Base-by-base conservation (phyloP, 768 basidiomycete genomes). In the Amanita fuliginea region DNA sequence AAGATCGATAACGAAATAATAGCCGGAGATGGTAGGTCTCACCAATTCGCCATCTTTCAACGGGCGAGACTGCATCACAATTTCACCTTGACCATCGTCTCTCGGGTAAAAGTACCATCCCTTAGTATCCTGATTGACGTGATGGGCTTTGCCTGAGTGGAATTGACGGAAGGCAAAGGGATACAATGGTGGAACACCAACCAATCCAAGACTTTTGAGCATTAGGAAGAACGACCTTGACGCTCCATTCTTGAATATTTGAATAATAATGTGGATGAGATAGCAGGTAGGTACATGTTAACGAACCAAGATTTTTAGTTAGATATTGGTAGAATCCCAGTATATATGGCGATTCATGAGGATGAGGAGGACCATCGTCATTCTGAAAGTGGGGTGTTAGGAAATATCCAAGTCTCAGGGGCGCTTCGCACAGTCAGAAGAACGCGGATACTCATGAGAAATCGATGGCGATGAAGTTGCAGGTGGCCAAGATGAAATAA, bases 191-290 rank as follows among this genome's bases (percentile, higher is more conserved):
- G 40, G 35, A 60, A 37, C 11, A 50, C 71, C 46, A 52, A 85
- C 88, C 89, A 30, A 92, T 89, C 88, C 89, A 92, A 33, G 85
- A 87, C 62, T 87, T 89, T 60, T 92, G 88, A 8, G 82, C 71
- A 56, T 79, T 85, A 11, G 86, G 86, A 21, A 89, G 67, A 48
- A 89, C 83, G 13, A 89, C 88, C 59, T 78, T 83, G 34, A 90
- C 84, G 56, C 85, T 70, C 82, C 83, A 88, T 11, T 82, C 86
- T 55, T 69, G 74, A 42, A 77, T 71, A 52, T 87, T 55, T 69
- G 74, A 42, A 77, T 71, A 52, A 73, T 63, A 71, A 69, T 75
- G 7, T 69, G 72, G 69, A 55, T 33, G 42, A 34, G 39, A 41
- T 37, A 8, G 39, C 0, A n/a, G n/a, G 50, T 30, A 22, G 16